Conservation (phyloP, 441 rosid species). For the Gossypium davidsonii region DNA sequence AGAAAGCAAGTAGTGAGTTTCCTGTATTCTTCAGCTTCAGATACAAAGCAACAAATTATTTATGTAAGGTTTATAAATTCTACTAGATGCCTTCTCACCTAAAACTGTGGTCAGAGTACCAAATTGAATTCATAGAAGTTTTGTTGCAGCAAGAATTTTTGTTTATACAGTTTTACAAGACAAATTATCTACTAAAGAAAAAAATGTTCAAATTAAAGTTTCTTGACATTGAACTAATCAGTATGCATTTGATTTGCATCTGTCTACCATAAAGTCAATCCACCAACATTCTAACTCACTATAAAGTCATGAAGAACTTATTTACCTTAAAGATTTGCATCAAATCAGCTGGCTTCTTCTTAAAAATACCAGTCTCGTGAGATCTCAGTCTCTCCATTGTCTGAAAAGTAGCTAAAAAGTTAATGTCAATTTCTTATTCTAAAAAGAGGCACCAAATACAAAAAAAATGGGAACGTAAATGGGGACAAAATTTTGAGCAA, state of each 20-base stretch:
- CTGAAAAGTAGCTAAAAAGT: slow-evolving; percentile 33
- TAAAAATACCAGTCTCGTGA: slow-evolving; percentile 77
- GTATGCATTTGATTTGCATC: background rate
- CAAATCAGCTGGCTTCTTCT: slow-evolving; percentile 78
- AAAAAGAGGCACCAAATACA: background rate
- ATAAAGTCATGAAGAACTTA: slow-evolving; percentile 13
- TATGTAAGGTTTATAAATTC: background rate
- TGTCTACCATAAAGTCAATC: background rate
- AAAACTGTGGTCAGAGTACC: background rate
- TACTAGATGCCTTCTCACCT: background rate
- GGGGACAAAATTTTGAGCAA: background rate
- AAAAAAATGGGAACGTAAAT: background rate
- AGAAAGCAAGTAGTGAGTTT: background rate
- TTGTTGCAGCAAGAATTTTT: background rate
- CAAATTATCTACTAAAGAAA: background rate
- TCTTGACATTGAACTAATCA: background rate
- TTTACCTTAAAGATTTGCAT: slow-evolving; percentile 96
- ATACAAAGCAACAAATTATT: background rate
- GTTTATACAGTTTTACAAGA: background rate
- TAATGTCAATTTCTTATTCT: background rate
- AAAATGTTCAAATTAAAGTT: background rate
- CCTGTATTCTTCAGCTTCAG: background rate
- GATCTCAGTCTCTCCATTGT: slow-evolving; percentile 95
- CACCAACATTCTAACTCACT: background rate
- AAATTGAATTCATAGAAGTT: background rate